A percentile compares a stretch with the other conserved stretches of the same genome.
Conservation (phyloP, 2,329 filamentous ascomycete genomes). For the Curvularia sp. region DNA sequence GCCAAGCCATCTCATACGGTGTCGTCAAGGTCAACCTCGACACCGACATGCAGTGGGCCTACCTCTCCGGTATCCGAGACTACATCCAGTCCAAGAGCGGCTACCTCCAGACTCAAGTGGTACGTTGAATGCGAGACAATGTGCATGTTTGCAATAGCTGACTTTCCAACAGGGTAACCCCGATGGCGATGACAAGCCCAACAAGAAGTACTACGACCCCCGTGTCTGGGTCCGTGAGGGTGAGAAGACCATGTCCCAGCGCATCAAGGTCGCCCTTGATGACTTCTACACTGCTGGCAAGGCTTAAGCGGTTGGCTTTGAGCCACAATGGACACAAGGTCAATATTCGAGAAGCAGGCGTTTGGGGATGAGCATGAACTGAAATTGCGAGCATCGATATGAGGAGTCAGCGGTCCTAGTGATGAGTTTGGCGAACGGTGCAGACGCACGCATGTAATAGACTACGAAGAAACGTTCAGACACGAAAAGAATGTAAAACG, state of each 20-base stretch:
- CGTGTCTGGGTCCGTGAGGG: conserved; percentile 96
- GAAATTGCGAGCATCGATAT: neutral
- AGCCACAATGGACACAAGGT: neutral
- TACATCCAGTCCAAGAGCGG: conserved; percentile 90
- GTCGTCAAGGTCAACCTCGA: conserved; percentile 99
- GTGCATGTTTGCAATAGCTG: neutral
- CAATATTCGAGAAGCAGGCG: conserved; percentile 22
- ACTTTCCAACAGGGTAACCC: conserved; percentile 72
- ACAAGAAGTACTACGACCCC: conserved; percentile 87
- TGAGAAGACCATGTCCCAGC: conserved; percentile 88
- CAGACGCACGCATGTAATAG: conserved; percentile 21
- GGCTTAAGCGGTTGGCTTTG: conserved; percentile 62
- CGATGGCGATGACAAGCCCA: conserved; percentile 94
- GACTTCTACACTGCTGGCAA: conserved; percentile 90
- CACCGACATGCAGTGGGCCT: conserved; percentile 92
- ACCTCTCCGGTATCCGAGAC: conserved; percentile 90
- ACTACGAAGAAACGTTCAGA: conserved; percentile 11
- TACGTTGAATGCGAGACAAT: neutral
- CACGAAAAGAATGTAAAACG: neutral
- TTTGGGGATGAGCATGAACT: conserved; percentile 20
- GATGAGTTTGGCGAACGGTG: conserved; percentile 17
- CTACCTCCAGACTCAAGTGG: conserved; percentile 81
- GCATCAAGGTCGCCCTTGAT: conserved; percentile 79
- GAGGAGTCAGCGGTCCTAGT: conserved; percentile 4
- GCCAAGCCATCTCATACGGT: conserved; percentile 66